Conservation (phyloP, 352 stramenopile species). For the Halophytophthora batemanensis region DNA sequence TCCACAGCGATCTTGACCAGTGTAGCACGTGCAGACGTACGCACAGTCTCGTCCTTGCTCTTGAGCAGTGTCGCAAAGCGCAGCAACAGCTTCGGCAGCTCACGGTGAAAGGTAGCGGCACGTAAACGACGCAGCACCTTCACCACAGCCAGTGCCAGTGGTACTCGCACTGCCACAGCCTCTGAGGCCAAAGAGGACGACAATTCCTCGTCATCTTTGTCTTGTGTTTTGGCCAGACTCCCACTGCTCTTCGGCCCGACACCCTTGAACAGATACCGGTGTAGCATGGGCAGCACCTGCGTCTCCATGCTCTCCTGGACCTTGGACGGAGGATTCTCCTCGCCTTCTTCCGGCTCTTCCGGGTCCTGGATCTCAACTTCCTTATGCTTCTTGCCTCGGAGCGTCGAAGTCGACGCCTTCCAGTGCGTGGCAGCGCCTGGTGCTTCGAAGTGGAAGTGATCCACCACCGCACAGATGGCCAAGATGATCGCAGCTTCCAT, state of each 20-base stretch:
- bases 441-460: constrained; percentile 95
- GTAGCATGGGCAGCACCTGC: constrained; percentile 84
- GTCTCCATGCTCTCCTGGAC: constrained; percentile 77
- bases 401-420: constrained; percentile 14
- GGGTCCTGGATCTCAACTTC: constrained; percentile 1
- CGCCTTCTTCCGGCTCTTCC: constrained; percentile 14
- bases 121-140: constrained; percentile 96
- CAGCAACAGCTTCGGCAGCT: constrained; percentile 94
- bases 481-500: constrained; percentile 90
- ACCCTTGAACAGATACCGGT: constrained; percentile 85
- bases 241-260: constrained; percentile 71
- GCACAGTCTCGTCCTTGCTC: constrained; percentile 91
- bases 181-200: constrained; percentile 22
- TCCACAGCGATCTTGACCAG: constrained; percentile 94
- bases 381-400: constrained; percentile 5
- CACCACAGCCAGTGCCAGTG: constrained; percentile 94
- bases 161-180: constrained; percentile 78
- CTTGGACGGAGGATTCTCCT: constrained; percentile 33
- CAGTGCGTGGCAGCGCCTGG: constrained; percentile 37
- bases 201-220: constrained; percentile 48
- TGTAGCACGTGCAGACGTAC: constrained; percentile 90
- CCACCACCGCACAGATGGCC: constrained; percentile 93
- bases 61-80: constrained; percentile 85
- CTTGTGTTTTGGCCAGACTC: constrained; percentile 28
- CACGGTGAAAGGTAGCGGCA: constrained; percentile 84